A percentile compares a stretch with the other conserved stretches of the same genome.
phyloP scores from a whole-genome alignment of 805 yeast genomes.

The Hanseniaspora mollemarum region DNA sequence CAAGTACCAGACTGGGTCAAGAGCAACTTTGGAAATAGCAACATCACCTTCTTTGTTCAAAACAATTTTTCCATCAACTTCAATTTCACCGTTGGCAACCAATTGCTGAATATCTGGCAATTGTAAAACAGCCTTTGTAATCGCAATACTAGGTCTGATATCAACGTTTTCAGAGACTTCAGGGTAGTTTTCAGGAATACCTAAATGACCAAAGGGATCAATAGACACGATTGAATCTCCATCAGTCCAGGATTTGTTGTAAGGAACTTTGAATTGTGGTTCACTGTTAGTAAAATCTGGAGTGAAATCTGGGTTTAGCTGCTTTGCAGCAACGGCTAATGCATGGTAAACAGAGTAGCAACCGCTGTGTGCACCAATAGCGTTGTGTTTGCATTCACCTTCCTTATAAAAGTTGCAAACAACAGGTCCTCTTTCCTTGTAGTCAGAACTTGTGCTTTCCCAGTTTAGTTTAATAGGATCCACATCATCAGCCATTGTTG shows the following conservation, averaged over 20 bases:
- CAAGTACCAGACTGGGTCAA: conserved; percentile 60
- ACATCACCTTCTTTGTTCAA: conserved; percentile 50
- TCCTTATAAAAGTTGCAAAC: conserved; percentile 42
- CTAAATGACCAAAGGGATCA: conserved; percentile 58
- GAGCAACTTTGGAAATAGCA: conserved; percentile 52
- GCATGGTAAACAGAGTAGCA: conserved; percentile 57
- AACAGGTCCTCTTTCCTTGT: conserved; percentile 42
- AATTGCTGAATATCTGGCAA: conserved; percentile 47
- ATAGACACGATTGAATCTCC: conserved; percentile 47
- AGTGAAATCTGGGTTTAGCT: conserved; percentile 39
- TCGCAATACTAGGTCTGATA: conserved; percentile 53
- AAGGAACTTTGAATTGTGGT: conserved; percentile 47
- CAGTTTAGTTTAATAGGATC: conserved; percentile 42
- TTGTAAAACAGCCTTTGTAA: conserved; percentile 56
- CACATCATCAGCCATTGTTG: conserved; percentile 45
- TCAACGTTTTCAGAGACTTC: conserved; percentile 36
- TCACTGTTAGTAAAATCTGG: conserved; percentile 55
- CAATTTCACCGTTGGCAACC: conserved; percentile 41
- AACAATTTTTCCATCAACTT: conserved; percentile 51
- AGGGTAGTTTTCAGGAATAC: conserved; percentile 30
- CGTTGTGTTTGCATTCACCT: conserved; percentile 45
- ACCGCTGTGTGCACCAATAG: conserved; percentile 57
- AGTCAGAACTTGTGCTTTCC: conserved; percentile 39
- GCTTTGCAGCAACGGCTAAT: conserved; percentile 50
- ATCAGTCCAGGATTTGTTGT: conserved; percentile 47